Conservation (phyloP, 2,329 filamentous ascomycete genomes). For the Helotiales sp. region DNA sequence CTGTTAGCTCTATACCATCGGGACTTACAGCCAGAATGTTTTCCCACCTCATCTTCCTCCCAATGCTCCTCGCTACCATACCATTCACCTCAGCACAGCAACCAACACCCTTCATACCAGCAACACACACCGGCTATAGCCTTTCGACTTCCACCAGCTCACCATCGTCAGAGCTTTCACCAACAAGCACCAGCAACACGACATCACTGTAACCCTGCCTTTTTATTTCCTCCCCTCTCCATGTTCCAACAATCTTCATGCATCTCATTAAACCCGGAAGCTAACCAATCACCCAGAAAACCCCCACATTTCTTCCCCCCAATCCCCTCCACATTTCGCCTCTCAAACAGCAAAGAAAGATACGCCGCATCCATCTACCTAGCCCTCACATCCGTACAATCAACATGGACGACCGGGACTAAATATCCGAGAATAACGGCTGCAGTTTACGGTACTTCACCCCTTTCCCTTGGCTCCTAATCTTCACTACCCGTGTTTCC, state of each 20-base stretch:
- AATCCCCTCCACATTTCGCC: neutral
- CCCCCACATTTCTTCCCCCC: neutral
- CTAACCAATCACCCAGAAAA: neutral
- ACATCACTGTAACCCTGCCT: neutral
- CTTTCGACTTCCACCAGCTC: neutral
- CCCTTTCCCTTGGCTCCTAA: neutral
- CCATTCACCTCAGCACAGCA: neutral
- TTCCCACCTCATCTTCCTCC: neutral
- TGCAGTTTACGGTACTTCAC: constrained; percentile 3
- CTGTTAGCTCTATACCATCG: too few species aligned
- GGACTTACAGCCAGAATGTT: neutral
- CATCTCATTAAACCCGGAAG: too few species aligned
- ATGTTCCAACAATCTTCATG: too few species aligned
- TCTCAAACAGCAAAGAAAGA: neutral
- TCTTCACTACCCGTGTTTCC: neutral
- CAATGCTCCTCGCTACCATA: too few species aligned
- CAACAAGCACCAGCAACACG: neutral
- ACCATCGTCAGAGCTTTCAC: neutral
- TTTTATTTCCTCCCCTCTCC: neutral
- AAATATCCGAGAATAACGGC: constrained; percentile 7
- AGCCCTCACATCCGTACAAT: constrained; percentile 7
- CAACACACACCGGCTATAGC: neutral
- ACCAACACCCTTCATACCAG: constrained; percentile 3
- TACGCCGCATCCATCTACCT: neutral
- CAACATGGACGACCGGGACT: constrained; percentile 5